Evolutionary conservation across 2,329 filamentous ascomycete species (phyloP).

Genomic region (Sporothrix curviconia): DNA sequence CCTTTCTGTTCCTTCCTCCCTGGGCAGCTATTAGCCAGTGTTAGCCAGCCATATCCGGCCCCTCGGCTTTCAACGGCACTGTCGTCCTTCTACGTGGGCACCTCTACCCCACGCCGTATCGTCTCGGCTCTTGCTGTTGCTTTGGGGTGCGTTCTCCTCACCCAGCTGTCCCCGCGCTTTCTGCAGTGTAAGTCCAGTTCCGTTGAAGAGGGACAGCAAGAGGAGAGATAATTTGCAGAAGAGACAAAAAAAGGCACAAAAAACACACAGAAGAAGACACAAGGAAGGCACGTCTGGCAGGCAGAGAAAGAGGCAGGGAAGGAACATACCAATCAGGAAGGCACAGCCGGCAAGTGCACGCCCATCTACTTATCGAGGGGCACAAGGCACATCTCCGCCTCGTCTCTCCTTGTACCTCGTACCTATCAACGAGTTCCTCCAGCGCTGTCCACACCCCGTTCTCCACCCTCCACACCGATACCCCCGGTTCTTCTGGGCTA

Average conservation of each 20-base stretch:
- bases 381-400: neutral
- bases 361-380: neutral
- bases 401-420: neutral
- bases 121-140: neutral
- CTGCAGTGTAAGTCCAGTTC: neutral
- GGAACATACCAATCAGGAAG: neutral
- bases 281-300: too few relatives aligned
- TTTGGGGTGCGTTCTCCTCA: neutral
- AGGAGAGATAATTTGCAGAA: too few relatives aligned
- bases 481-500: neutral
- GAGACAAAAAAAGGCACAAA: neutral
- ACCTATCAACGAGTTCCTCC: neutral
- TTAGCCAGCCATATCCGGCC: constrained; percentile 6
- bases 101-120: constrained; percentile 7
- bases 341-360: neutral
- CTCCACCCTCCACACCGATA: constrained; percentile 12
- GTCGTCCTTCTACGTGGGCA: neutral
- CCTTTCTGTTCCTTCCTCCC: neutral
- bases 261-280: neutral
- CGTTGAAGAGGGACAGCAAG: neutral
- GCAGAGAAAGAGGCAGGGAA: neutral
- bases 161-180: neutral
- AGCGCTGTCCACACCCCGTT: neutral
- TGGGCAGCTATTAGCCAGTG: neutral
- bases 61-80: constrained; percentile 16